Base-by-base conservation (phyloP, 345 rosid species). In the Bruguiera gymnorhiza region DNA sequence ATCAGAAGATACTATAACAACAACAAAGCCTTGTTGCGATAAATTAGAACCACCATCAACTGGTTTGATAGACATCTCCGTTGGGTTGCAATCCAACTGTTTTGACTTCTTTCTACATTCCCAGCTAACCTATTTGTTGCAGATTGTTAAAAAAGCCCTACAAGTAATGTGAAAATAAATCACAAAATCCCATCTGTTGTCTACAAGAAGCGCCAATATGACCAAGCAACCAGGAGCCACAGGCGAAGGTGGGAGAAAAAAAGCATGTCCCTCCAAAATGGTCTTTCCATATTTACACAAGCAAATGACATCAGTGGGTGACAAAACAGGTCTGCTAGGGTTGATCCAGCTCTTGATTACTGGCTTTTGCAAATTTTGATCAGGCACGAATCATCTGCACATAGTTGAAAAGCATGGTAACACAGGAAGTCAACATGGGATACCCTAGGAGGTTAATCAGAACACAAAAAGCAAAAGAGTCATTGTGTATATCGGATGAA, bases 371-470 rank as follows among this genome's bases (percentile, higher is more conserved):
- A 27, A 52, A 34, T 34, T 46, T 63, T 71, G 65, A 60, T 86
- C 85, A 83, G 18, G 78, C 76, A 43, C 78, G 79, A 32, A 79
- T 57, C 80, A 73, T 73, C 86, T 84, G 85, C 82, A 70, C 37
- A 53, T 55, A 65, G 58, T 60, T 23, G 66, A 70, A 36, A 62
- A 73, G 29, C n/a, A 26, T 21, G 24, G 31, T 21, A n/a, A 16
- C 4, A 59, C 60, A 10, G 16, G 53, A 36, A 23, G 20, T 55
- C 43, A 10, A 31, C 16, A 8, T 6, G 15, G 10, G 11, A 20
- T 27, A 36, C 2, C 19, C 39, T 32, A 48, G 43, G 48, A 34
- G 50, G 11, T 66, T 34, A n/a, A 36, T 10, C 19, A 39, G 24
- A 66, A 51, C 60, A 60, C 30, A 27, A 13, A 23, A 50, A 5